These are phyloP conservation scores for Globisporangium canariense DNA, from an alignment of 352 stramenopile species.

Conservation along the genomic window DNA sequence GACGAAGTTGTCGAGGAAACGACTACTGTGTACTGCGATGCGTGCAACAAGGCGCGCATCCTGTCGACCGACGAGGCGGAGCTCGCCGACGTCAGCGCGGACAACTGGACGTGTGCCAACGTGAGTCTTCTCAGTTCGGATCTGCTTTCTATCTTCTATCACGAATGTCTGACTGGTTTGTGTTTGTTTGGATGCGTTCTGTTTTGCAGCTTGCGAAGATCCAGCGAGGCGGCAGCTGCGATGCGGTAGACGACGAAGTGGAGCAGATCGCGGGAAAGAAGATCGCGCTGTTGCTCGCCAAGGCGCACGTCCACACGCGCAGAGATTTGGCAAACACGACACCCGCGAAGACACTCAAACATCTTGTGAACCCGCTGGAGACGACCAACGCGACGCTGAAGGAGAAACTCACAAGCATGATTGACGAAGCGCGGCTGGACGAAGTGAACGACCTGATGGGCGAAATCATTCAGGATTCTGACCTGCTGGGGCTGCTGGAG, in stretches of 20 bases:
- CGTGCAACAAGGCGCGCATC: slow-evolving; percentile 78
- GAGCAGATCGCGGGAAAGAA: slow-evolving; percentile 46
- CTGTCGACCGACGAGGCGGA: slow-evolving; percentile 44
- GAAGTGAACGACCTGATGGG: slow-evolving; percentile 79
- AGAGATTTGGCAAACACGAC: slow-evolving; percentile 54
- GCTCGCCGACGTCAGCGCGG: slow-evolving; percentile 23
- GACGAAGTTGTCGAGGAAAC: slow-evolving; percentile 57
- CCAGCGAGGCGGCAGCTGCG: slow-evolving; percentile 38
- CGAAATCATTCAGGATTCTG: slow-evolving; percentile 53
- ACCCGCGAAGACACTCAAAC: slow-evolving; percentile 23
- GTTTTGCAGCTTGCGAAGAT: slow-evolving; percentile 23
- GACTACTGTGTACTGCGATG: slow-evolving; percentile 77
- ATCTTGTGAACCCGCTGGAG: slow-evolving; percentile 35
- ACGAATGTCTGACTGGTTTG: background rate
- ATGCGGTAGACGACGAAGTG: slow-evolving; percentile 71
- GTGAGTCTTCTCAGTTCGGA: slow-evolving; percentile 6
- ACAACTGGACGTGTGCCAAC: slow-evolving; percentile 58
- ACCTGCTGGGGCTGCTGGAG: slow-evolving; percentile 55
- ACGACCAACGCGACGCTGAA: slow-evolving; percentile 35
- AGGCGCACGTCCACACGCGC: slow-evolving; percentile 47
- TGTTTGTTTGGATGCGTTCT: slow-evolving; percentile 2
- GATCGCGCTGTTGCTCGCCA: slow-evolving; percentile 44
- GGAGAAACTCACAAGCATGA: slow-evolving; percentile 44
- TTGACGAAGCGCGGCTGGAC: slow-evolving; percentile 70
- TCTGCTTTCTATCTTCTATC: background rate